A percentile compares a stretch with the other conserved stretches of the same genome.
Conservation (phyloP, 2,329 filamentous ascomycete species). For the Pseudocercospora eumusae region DNA sequence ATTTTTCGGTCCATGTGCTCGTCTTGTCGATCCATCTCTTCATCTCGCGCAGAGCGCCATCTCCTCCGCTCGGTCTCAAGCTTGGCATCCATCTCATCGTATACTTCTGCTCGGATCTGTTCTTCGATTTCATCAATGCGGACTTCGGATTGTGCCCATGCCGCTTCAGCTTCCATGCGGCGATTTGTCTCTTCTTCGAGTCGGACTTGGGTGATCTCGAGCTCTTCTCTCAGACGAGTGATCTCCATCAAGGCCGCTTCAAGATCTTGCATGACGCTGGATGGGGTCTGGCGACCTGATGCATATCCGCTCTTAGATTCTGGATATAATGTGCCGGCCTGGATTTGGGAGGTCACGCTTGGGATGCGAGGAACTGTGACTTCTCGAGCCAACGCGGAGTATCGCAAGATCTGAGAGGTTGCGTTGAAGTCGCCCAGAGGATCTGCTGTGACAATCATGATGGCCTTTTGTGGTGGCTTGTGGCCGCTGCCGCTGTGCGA, state of each 20-base stretch:
- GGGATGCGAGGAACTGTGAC: constrained; percentile 88
- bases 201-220: constrained; percentile 70
- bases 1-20: constrained; percentile 88
- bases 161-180: constrained; percentile 70
- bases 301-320: constrained; percentile 24
- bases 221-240: constrained; percentile 72
- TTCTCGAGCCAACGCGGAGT: constrained; percentile 88
- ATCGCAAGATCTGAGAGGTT: constrained; percentile 91
- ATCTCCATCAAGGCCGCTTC: constrained; percentile 81
- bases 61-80: constrained; percentile 72
- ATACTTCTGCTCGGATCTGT: constrained; percentile 85
- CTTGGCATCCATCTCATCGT: constrained; percentile 77
- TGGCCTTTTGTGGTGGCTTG: constrained; percentile 76
- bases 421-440: constrained; percentile 93
- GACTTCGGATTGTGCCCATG: constrained; percentile 65
- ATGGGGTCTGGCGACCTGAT: constrained; percentile 48
- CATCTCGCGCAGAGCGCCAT: constrained; percentile 78
- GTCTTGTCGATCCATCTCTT: constrained; percentile 74
- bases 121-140: constrained; percentile 75
- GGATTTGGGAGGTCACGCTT: constrained; percentile 73
- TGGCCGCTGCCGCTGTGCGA: constrained; percentile 47
- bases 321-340: constrained; percentile 31
- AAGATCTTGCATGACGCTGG: constrained; percentile 64
- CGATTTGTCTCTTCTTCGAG: constrained; percentile 70
- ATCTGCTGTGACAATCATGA: constrained; percentile 97